phyloP scores from a whole-genome alignment of 2,329 filamentous ascomycete genomes.

The Stachybotrys echinatus region DNA sequence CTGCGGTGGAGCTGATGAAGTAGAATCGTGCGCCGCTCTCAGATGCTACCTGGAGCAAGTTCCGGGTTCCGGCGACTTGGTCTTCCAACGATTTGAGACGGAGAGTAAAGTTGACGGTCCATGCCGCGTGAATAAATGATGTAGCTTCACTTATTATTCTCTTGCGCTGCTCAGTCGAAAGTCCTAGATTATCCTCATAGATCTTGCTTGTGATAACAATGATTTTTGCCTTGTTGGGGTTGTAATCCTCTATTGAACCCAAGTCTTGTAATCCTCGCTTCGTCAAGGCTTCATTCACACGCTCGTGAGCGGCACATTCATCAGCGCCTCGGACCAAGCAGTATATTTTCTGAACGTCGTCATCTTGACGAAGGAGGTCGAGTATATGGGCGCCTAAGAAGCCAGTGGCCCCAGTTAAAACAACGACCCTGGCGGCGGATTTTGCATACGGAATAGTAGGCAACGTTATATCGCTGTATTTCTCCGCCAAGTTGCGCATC shows the following conservation, averaged over 20 bases:
- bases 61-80: slow-evolving; percentile 36
- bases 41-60: slow-evolving; percentile 33
- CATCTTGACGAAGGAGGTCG: slow-evolving; percentile 8
- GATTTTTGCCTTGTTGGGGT: not conserved
- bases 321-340: slow-evolving; percentile 36
- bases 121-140: slow-evolving; percentile 42
- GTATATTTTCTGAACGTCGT: slow-evolving; percentile 4
- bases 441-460: rapidly evolving
- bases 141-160: slow-evolving; percentile 1
- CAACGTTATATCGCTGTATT: slow-evolving; percentile 6
- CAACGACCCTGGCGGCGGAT: slow-evolving; percentile 4
- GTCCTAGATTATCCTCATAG: slow-evolving; percentile 6
- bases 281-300: slow-evolving; percentile 8
- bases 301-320: slow-evolving; percentile 3
- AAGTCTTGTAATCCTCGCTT: slow-evolving; percentile 1
- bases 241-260: too few relatives aligned
- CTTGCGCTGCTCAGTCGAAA: not conserved
- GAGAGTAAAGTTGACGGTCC: slow-evolving; percentile 53
- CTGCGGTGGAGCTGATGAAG: slow-evolving; percentile 46
- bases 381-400: slow-evolving; percentile 56
- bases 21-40: slow-evolving; percentile 26
- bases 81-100: slow-evolving; percentile 43
- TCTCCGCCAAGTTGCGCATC: slow-evolving; percentile 7
- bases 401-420: slow-evolving; percentile 61
- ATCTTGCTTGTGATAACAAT: not conserved